Conservation (phyloP, 2,329 filamentous ascomycete species). For the Fusarium virguliforme region DNA sequence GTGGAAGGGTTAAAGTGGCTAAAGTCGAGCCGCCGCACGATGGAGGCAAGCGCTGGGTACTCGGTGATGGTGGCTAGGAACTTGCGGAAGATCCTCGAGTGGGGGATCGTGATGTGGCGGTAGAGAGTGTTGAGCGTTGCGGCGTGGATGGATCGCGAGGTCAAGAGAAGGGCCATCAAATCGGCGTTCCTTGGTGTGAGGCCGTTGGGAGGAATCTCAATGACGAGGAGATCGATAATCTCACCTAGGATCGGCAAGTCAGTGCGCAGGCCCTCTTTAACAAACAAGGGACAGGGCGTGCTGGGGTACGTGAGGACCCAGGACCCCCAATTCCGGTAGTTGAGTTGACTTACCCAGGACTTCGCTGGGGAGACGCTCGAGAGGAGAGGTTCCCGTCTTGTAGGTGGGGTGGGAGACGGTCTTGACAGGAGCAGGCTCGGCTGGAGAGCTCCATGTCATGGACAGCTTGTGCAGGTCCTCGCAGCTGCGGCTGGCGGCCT, state of each 20-base stretch:
- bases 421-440: constrained; percentile 51
- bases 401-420: constrained; percentile 51
- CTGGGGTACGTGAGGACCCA: constrained; percentile 27
- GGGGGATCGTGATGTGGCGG: constrained; percentile 84
- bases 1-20: constrained; percentile 88
- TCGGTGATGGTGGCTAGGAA: constrained; percentile 79
- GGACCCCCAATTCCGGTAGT: constrained; percentile 18
- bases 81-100: constrained; percentile 87
- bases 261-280: constrained; percentile 35
- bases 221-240: constrained; percentile 81
- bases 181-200: constrained; percentile 84
- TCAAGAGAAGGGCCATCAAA: constrained; percentile 81
- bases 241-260: constrained; percentile 65
- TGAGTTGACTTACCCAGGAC: constrained; percentile 73
- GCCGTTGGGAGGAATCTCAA: constrained; percentile 81
- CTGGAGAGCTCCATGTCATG: constrained; percentile 68
- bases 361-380: constrained; percentile 80
- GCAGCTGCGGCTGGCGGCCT: constrained; percentile 73
- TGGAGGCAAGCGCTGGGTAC: constrained; percentile 79
- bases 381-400: constrained; percentile 66
- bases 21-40: constrained; percentile 86
- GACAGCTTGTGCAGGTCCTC: constrained; percentile 71
- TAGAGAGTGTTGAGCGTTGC: constrained; percentile 84
- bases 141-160: constrained; percentile 82
- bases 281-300: constrained; percentile 24